Conservation (phyloP, 257 asterid genomes). For the Linderniella brevidens region DNA sequence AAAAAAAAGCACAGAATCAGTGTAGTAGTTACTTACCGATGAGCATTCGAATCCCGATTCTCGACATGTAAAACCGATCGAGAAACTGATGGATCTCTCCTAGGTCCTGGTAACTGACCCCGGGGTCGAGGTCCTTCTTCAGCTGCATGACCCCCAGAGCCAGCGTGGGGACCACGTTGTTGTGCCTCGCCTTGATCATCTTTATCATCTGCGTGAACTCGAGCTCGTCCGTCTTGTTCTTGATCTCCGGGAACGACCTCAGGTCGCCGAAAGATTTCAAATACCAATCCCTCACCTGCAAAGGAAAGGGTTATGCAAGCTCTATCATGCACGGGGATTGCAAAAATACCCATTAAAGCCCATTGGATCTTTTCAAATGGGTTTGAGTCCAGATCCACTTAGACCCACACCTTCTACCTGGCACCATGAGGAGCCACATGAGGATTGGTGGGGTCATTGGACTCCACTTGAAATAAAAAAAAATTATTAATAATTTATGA, state of each 20-base stretch:
- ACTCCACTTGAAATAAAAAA: too few species aligned
- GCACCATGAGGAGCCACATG: too few species aligned
- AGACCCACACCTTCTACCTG: too few species aligned
- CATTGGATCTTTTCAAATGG: too few species aligned
- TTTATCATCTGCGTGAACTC: slow-evolving; percentile 75
- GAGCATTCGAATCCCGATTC: slow-evolving; percentile 96
- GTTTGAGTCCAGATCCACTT: too few species aligned
- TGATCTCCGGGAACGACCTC: slow-evolving; percentile 55
- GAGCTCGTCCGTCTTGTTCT: slow-evolving; percentile 45
- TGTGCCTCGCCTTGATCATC: slow-evolving; percentile 88
- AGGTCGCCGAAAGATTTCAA: slow-evolving; percentile 90
- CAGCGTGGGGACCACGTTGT: slow-evolving; percentile 92
- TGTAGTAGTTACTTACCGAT: slow-evolving; percentile 41
- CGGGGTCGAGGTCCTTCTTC: slow-evolving; percentile 52
- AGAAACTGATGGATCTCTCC: slow-evolving; percentile 77
- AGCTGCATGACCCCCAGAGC: slow-evolving; percentile 93
- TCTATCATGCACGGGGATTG: too few species aligned
- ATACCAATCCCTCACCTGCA: slow-evolving; percentile 69
- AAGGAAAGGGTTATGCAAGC: too few species aligned
- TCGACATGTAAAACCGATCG: slow-evolving; percentile 85
- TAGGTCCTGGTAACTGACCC: slow-evolving; percentile 35
- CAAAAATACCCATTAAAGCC: too few species aligned
- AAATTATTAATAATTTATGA: too few species aligned
- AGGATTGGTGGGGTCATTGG: too few species aligned
- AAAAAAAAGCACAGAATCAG: background rate